Conservation (phyloP, 2,329 filamentous ascomycete species). For the Shiraia sp. region DNA sequence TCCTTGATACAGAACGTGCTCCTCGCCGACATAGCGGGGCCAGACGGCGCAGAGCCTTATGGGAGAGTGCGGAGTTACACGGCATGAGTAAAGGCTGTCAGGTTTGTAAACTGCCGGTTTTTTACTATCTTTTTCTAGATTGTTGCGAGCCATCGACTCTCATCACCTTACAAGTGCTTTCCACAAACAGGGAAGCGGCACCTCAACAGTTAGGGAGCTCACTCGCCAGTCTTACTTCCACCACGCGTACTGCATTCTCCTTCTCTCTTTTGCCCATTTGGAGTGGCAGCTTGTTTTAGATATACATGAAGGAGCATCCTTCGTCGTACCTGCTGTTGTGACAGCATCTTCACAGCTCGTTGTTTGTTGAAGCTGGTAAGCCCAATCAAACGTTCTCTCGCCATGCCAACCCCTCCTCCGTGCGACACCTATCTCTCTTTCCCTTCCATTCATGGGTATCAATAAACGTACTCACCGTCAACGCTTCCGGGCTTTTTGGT, state of each 20-base stretch:
- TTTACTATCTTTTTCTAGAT: too few species aligned
- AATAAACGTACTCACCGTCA: slow-evolving; percentile 19
- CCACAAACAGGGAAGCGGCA: slow-evolving; percentile 16
- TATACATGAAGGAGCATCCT: background rate
- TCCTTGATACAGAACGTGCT: background rate
- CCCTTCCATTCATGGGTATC: slow-evolving; percentile 19
- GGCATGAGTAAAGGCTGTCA: background rate
- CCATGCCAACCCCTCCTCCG: slow-evolving; percentile 17
- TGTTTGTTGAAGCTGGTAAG: slow-evolving; percentile 7
- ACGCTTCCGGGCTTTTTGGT: slow-evolving; percentile 19
- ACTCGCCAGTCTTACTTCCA: slow-evolving; percentile 6
- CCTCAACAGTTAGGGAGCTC: slow-evolving; percentile 9
- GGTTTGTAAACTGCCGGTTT: background rate
- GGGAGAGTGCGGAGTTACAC: slow-evolving; percentile 8
- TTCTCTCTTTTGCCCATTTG: slow-evolving; percentile 1
- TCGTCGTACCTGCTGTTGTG: slow-evolving; percentile 7
- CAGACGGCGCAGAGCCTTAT: slow-evolving; percentile 1
- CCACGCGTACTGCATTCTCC: slow-evolving; percentile 1
- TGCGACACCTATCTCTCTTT: slow-evolving; percentile 16
- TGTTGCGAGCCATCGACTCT: slow-evolving; percentile 4
- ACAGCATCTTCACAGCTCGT: slow-evolving; percentile 7
- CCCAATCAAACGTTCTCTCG: slow-evolving; percentile 7
- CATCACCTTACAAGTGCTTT: slow-evolving; percentile 4
- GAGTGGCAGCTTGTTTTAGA: too few species aligned
- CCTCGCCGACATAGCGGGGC: slow-evolving; percentile 6